A percentile compares a stretch with the other conserved stretches of the same genome.
phyloP scores from a whole-genome alignment of 805 yeast species.

The Lipomyces sp. region DNA sequence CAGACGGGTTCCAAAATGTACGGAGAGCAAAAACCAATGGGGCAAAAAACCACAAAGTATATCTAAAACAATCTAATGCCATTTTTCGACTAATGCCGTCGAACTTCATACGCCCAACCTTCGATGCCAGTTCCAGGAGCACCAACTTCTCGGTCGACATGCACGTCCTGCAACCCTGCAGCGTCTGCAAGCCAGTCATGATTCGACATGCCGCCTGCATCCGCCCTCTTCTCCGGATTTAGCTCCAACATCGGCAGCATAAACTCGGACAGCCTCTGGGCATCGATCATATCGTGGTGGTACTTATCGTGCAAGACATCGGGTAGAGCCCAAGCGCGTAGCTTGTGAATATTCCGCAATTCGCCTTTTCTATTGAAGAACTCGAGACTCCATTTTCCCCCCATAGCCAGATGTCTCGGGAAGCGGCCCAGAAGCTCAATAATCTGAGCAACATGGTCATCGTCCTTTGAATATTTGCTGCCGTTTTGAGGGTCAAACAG shows the following conservation, averaged over 20 bases:
- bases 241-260: slow-evolving; percentile 79
- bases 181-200: slow-evolving; percentile 85
- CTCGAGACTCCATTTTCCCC: slow-evolving; percentile 65
- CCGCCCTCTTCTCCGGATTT: slow-evolving; percentile 82
- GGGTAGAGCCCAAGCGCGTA: slow-evolving; percentile 87
- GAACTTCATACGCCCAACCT: slow-evolving; percentile 83
- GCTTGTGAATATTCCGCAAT: slow-evolving; percentile 73
- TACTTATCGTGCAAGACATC: slow-evolving; percentile 87
- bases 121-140: slow-evolving; percentile 85
- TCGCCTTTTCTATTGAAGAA: slow-evolving; percentile 70
- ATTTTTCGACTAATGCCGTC: slow-evolving; percentile 24
- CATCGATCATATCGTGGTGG: slow-evolving; percentile 68
- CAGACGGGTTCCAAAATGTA: background rate
- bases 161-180: slow-evolving; percentile 70
- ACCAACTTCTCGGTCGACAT: slow-evolving; percentile 73
- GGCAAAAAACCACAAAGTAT: background rate
- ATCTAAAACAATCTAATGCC: slow-evolving; percentile 1
- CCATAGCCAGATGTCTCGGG: slow-evolving; percentile 62
- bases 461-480: slow-evolving; percentile 76
- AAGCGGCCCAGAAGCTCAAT: slow-evolving; percentile 77
- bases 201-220: slow-evolving; percentile 93
- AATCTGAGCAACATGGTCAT: slow-evolving; percentile 95
- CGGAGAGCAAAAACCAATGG: background rate
- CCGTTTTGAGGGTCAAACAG: slow-evolving; percentile 79
- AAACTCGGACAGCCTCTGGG: slow-evolving; percentile 75